Base-by-base conservation (phyloP, 2,329 filamentous ascomycete species). In the Hypomyces rosellus region DNA sequence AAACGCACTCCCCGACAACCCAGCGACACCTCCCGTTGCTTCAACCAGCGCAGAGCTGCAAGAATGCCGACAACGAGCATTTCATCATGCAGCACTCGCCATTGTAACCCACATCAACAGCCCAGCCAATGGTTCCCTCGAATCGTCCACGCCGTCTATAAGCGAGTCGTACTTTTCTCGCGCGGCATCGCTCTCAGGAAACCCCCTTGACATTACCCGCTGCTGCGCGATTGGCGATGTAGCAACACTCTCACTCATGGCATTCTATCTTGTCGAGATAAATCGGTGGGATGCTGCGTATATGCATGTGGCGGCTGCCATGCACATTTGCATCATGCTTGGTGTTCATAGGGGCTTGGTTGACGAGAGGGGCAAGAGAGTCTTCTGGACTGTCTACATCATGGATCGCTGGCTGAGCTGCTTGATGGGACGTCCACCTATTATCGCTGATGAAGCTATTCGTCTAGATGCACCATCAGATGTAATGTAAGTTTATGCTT, bases 371-470 rank as follows among this genome's bases (percentile, higher is more conserved):
- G 69, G 68, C 1, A 76, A 73, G 55, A 63, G 75, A 34, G 64
- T 73, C 5, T 77, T 78, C 49, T 78, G 75, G 75, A 78, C 74
- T 0, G 64, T 77, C 2, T 78, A 76, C 50, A 67, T 74, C n/a
- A 59, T 78, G 13, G 74, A 78, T 54, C 66, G 74, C 42, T 77
- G 65, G 62, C 54, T 77, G 39, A 72, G 74, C 53, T 76, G 72
- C 49, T 62, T 77, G 4, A 74, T 76, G 65, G 75, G 76, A 5
- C 68, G 75, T 13, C 74, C 75, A 1, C 70, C 74, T 0, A 67
- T 68, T 2, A 70, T 76, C 12, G 64, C 66, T 34, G 73, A 77
- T 39, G 73, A 77, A 34, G 72, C 73, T 3, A 73, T 78, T 49
- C 67, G 65, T 25, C 59, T 78, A 2, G 60, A 66, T 2, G 55